Conservation (phyloP, 768 basidiomycete species). For the Xerocomus spinulosus region DNA sequence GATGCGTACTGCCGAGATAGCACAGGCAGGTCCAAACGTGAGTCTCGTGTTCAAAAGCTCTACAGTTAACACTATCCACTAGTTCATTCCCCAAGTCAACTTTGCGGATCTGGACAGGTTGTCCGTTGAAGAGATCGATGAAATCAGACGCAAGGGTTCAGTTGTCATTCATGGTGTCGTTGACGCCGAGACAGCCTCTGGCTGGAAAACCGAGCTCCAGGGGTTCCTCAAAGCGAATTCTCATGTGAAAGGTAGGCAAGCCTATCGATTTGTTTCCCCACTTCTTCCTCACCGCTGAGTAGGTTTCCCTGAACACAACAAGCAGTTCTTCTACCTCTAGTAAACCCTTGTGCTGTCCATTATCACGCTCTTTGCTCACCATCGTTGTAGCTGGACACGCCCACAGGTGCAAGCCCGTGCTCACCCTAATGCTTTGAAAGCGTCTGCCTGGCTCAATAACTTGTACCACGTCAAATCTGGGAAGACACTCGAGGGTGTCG, state of each 20-base stretch:
- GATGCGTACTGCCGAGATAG: constrained; percentile 41
- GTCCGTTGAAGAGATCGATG: constrained; percentile 40
- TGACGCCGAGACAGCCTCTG: constrained; percentile 47
- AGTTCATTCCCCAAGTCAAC: constrained; percentile 62
- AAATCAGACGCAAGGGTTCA: constrained; percentile 51
- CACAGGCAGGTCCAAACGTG: constrained; percentile 47
- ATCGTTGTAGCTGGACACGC: constrained; percentile 38
- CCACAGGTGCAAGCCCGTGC: constrained; percentile 66
- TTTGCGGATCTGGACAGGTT: constrained; percentile 51
- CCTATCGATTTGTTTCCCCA: neutral
- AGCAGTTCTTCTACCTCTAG: constrained; percentile 75
- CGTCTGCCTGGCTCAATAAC: constrained; percentile 57
- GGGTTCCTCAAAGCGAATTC: constrained; percentile 58
- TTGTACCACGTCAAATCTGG: constrained; percentile 49
- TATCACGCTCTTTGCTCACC: neutral
- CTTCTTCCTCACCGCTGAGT: neutral
- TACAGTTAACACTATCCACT: neutral
- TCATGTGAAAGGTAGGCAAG: constrained; percentile 43
- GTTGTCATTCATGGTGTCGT: constrained; percentile 63
- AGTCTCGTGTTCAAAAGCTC: constrained; percentile 7
- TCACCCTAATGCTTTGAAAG: constrained; percentile 59
- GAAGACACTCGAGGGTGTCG: constrained; percentile 45
- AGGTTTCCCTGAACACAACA: constrained; percentile 55
- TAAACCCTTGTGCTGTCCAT: constrained; percentile 28
- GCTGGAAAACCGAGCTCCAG: constrained; percentile 55